Base-by-base conservation (phyloP, 1,139 yeast species). In the Yamadazyma conglobata region DNA sequence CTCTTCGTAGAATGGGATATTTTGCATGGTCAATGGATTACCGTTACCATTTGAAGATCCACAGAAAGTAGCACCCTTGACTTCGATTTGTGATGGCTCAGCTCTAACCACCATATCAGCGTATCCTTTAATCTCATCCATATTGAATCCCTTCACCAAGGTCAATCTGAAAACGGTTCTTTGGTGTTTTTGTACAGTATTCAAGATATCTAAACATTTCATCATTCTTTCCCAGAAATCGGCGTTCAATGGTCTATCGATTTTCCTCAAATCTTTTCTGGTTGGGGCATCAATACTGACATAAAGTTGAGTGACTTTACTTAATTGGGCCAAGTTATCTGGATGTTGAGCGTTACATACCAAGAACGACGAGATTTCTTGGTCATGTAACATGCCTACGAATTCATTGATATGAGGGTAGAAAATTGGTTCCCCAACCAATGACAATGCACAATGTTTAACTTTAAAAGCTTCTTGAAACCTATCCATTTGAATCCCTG, bases 321-420 rank as follows among this genome's bases (percentile, higher is more conserved):
- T 58, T 48, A 88, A 64, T 6, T 70, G 68, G 15, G 74, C 78
- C 42, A 88, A 66, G 40, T 87, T 82, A 38, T 81, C 89, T 2
- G 96, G 96, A 57, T 88, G 96, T 60, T 88, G 96, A 7, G 96
- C 96, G 54, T 88, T 88, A 61, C 96, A 88, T 10, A 88, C 96
- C 50, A 88, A 68, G 57, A 88, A 88, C 34, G 94, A 80, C 3
- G 95, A 83, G 29, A 88, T 88, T 28, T 73, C 80, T 48, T 77
- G 71, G 24, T 74, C 80, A 49, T 88, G 96, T 33, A 89, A 64
- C 79, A 88, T 73, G 5, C 70, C 75, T 23, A 87, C 77, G 50
- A 88, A 88, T 52, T 81, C 87, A 53, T 85, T 87, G 54, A 88
- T 88, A 49, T 88, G 78, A 2, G 96, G 96, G 52, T 88, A 87